Evolutionary conservation across 148 eudicot species (phyloP), one percentile per base, ranked within the genome.

Genomic region (Chenopodium quinoa): DNA sequence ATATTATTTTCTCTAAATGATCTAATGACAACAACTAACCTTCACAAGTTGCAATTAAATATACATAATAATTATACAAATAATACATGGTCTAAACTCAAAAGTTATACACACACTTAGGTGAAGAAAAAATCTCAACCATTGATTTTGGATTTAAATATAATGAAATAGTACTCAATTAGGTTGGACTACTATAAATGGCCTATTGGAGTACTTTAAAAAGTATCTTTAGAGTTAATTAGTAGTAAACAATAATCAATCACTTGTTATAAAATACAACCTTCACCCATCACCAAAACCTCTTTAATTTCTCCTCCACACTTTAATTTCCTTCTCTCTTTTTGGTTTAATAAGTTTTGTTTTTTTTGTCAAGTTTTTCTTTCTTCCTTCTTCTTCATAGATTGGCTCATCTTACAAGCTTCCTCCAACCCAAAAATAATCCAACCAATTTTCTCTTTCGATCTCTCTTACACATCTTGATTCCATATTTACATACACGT

Each of bases 191-290:
- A 37, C 40, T 37, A 37, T 37, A 37, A 37, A 37, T 37, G 6
- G 40, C 40, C 40, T 5, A 25, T 67, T 67, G 34, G 71, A 67
- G 71, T 67, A 27, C 37, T 9, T 16, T 12, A 78, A 34, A 56
- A 13, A 80, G 56, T n/a, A 63, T 77, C 78, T 76, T 11, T 47
- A 1, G 52, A 22, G 32, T 56, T 52, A 54, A 71, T 20, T n/a
- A 50, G 13, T 40, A 16, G 20, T 3, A 25, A 62, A 40, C 0
- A 8, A 25, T 19, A 2, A 47, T 1, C 58, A 82, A 60, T 71
- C 20, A 9, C n/a, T 62, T 32, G 64, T 82, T 82, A 82, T 82
- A 82, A 82, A 82, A 31, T 77, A 75, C 78, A 85, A 31, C 67
- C 12, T 60, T 75, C 71, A 23, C 70, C 40, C 73, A 29, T 40